Conservation (phyloP, 2,329 filamentous ascomycete genomes). For the Aureobasidium melanogenum region DNA sequence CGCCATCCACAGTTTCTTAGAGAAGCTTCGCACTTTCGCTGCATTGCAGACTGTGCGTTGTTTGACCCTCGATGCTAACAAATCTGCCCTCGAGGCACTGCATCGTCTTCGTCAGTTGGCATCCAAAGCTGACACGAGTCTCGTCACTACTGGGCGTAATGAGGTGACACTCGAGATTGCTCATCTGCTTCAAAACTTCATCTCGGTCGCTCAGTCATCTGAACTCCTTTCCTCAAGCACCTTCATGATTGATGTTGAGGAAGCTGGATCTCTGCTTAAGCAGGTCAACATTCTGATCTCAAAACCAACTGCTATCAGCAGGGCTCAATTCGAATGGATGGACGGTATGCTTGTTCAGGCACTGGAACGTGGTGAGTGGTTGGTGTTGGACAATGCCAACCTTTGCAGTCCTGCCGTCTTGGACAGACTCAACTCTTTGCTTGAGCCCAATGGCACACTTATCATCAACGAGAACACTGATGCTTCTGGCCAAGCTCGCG, state of each 20-base stretch:
- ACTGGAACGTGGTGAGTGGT: slow-evolving; percentile 77
- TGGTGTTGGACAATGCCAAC: slow-evolving; percentile 95
- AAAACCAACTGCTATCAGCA: slow-evolving; percentile 50
- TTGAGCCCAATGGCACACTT: slow-evolving; percentile 80
- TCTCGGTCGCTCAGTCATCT: not conserved
- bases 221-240: not conserved
- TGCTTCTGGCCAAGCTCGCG: slow-evolving; percentile 67
- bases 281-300: slow-evolving; percentile 44
- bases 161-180: not conserved
- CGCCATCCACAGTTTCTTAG: slow-evolving; percentile 54
- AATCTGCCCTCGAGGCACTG: not conserved
- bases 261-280: slow-evolving; percentile 31
- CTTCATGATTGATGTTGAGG: not conserved
- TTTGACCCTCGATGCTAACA: not conserved
- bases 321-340: slow-evolving; percentile 88
- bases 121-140: slow-evolving; percentile 1
- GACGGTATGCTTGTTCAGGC: slow-evolving; percentile 88
- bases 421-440: slow-evolving; percentile 85
- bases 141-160: not conserved
- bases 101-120: not conserved
- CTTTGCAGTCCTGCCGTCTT: slow-evolving; percentile 91
- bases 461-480: slow-evolving; percentile 91
- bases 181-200: slow-evolving; percentile 10
- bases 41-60: not conserved
- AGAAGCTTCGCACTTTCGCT: slow-evolving; percentile 32